These are phyloP conservation scores for Chalciporus sphaerocephalus DNA, from an alignment of 768 basidiomycete species.

Conservation along the genomic window DNA sequence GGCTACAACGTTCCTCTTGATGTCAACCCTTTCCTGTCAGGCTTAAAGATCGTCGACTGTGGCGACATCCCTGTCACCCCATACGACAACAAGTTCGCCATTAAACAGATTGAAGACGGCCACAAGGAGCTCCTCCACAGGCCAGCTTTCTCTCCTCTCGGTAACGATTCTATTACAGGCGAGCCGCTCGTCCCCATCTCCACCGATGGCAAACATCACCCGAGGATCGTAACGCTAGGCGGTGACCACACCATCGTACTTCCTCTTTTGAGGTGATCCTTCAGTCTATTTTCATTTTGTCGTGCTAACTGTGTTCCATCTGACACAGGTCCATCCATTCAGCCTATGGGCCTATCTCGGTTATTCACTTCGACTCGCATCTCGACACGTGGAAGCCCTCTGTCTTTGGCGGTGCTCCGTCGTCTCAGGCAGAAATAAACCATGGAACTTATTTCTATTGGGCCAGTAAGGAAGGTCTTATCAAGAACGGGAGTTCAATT, in stretches of 20 bases:
- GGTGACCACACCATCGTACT: constrained; percentile 85
- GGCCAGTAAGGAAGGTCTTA: constrained; percentile 78
- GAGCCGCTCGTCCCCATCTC: constrained; percentile 54
- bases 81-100: constrained; percentile 70
- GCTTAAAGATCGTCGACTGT: constrained; percentile 69
- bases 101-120: constrained; percentile 69
- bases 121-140: constrained; percentile 69
- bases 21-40: constrained; percentile 67
- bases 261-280: constrained; percentile 40
- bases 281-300: neutral
- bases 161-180: constrained; percentile 60
- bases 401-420: constrained; percentile 71
- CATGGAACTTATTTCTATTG: constrained; percentile 92
- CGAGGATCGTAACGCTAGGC: constrained; percentile 76
- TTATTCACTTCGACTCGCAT: constrained; percentile 87
- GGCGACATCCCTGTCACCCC: constrained; percentile 77
- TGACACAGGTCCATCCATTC: constrained; percentile 60
- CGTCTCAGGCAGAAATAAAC: constrained; percentile 69
- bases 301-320: neutral
- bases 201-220: constrained; percentile 69
- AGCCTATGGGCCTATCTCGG: constrained; percentile 74
- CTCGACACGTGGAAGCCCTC: constrained; percentile 76
- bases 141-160: constrained; percentile 55
- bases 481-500: constrained; percentile 74
- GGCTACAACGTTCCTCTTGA: constrained; percentile 75